Evolutionary conservation across 176 grass and related monocot genomes (phyloP).

Genomic region (Avena sativa): DNA sequence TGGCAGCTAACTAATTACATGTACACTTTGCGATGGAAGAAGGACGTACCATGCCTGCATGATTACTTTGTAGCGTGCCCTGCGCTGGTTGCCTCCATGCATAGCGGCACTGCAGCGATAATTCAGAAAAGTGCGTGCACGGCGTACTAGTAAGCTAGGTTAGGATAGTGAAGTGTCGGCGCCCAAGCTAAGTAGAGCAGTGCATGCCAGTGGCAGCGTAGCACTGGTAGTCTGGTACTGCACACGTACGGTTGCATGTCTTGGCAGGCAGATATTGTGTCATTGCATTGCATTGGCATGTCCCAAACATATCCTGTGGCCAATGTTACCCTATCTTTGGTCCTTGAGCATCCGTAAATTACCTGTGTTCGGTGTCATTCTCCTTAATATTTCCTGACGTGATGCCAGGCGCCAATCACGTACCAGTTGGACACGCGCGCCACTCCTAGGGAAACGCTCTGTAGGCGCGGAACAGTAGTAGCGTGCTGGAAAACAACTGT

Average conservation of each 20-base stretch:
- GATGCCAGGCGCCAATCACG: too few species aligned
- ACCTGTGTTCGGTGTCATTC: too few species aligned
- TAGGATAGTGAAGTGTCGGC: conserved; percentile 23
- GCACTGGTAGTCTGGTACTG: neutral
- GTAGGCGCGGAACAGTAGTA: too few species aligned
- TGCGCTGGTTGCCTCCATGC: neutral
- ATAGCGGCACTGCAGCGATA: neutral
- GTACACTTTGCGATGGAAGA: too few species aligned
- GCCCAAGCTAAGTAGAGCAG: neutral
- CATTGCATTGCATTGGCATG: neutral
- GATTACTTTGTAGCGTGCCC: neutral
- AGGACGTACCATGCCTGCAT: neutral
- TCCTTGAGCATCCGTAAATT: too few species aligned
- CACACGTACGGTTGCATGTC: neutral
- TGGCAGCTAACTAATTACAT: too few species aligned
- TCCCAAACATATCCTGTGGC: too few species aligned
- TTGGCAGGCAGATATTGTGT: neutral
- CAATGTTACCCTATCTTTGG: too few species aligned
- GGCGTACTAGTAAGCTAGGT: neutral
- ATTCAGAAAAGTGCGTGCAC: neutral
- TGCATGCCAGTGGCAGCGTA: neutral
- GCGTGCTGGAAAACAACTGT: too few species aligned
- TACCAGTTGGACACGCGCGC: too few species aligned
- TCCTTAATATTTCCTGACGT: too few species aligned
- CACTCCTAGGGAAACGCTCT: too few species aligned